Base-by-base conservation (phyloP, 176 grass and related monocot species). In the Aegilops sharonensis region DNA sequence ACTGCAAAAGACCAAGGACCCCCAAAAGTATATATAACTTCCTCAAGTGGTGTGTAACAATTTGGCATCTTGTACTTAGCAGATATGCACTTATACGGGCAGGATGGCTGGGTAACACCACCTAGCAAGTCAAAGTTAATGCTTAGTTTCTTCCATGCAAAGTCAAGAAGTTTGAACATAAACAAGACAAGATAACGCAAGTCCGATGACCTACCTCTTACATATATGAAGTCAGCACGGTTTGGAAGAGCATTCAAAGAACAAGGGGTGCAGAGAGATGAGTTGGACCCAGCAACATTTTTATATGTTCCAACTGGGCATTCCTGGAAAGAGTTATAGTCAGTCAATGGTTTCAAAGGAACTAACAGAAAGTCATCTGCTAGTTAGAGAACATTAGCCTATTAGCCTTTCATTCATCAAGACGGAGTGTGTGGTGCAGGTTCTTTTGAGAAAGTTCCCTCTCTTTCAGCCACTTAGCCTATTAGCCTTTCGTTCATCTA, bases 61-160 rank as follows among this genome's bases (percentile, higher is more conserved):
- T 96, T 96, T 82, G 97, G 97, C 97, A 94, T 94, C 90, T 92
- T 99, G 85, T 94, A 99, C 85, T 96, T 99, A 15, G 92, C 90
- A 84, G 97, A 99, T 88, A 96, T 78, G 79, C 97, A 99, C 77
- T 71, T 90, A 84, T 99, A 99, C 2, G 97, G 97, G 63, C 97
- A 99, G 18, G 54, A 89, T 11, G 77, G 83, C 77, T 94, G 77
- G 60, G 97, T 94, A 86, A 94, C 97, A 89, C 97, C 97, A 84
- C 97, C 97, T 99, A 88, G 60, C 25, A 93, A 89, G 59, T 87
- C 68, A 40, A 79, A 71, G 39, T 82, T 83, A 82, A 78, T 72
- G 25, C 4, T 85, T 65, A 82, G 27, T 70, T 83, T 65, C 31
- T 70, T 80, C 62, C 21, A 37, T 61, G 63, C 70, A 59, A 68